phyloP scores from a whole-genome alignment of 1,139 yeast genomes.

The Suhomyces bokatorum region DNA sequence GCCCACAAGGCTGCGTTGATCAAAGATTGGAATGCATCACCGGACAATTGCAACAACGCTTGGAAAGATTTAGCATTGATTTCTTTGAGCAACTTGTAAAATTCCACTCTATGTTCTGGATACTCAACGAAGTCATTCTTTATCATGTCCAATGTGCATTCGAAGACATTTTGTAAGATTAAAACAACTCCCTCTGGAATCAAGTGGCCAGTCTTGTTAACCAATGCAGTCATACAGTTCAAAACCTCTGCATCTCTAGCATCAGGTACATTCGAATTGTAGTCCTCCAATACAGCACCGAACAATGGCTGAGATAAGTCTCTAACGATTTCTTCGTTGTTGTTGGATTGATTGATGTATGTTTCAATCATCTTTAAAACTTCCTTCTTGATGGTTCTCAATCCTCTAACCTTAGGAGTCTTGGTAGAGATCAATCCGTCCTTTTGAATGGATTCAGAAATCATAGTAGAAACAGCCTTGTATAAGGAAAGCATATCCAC shows the following conservation, averaged over 20 bases:
- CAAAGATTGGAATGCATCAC: slow-evolving; percentile 86
- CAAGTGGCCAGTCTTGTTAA: slow-evolving; percentile 80
- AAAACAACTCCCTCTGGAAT: slow-evolving; percentile 89
- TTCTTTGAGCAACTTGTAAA: slow-evolving; percentile 83
- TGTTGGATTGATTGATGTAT: slow-evolving; percentile 83
- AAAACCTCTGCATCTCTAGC: slow-evolving; percentile 98
- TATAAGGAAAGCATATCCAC: slow-evolving; percentile 88
- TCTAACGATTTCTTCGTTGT: slow-evolving; percentile 80
- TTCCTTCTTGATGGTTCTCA: slow-evolving; percentile 95
- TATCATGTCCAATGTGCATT: slow-evolving; percentile 93
- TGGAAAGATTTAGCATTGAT: slow-evolving; percentile 83
- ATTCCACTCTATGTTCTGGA: slow-evolving; percentile 97
- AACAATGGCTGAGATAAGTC: slow-evolving; percentile 84
- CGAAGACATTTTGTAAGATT: slow-evolving; percentile 88
- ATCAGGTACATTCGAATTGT: slow-evolving; percentile 85
- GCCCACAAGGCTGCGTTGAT: slow-evolving; percentile 98
- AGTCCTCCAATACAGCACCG: slow-evolving; percentile 86
- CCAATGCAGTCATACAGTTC: slow-evolving; percentile 90
- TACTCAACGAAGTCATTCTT: slow-evolving; percentile 93
- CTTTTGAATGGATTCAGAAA: slow-evolving; percentile 72
- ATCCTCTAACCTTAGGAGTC: slow-evolving; percentile 92
- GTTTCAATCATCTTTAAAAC: slow-evolving; percentile 86
- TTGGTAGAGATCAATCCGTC: slow-evolving; percentile 89
- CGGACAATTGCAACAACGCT: slow-evolving; percentile 85
- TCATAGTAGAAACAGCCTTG: slow-evolving; percentile 87